These are phyloP conservation scores for Umbelopsis ramanniana DNA, from an alignment of 192 early-diverging fungal genomes.

Conservation along the genomic window DNA sequence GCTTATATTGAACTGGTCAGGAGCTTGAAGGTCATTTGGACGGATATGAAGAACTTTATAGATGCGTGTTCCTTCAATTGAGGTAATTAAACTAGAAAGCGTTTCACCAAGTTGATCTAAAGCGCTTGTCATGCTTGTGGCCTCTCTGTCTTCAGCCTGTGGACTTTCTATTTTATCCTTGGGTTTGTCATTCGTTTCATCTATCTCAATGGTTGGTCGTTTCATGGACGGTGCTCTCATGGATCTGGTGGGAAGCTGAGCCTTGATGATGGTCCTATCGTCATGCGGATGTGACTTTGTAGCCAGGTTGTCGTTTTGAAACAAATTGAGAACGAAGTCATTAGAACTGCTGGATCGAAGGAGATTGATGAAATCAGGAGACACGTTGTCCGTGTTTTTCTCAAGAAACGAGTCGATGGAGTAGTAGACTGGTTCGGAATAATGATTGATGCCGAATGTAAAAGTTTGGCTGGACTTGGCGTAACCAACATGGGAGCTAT, in stretches of 20 bases:
- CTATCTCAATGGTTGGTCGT: slow-evolving; percentile 51
- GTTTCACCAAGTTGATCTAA: slow-evolving; percentile 55
- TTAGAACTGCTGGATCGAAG: slow-evolving; percentile 66
- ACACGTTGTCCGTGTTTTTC: slow-evolving; percentile 58
- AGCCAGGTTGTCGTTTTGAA: slow-evolving; percentile 67
- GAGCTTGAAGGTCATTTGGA: slow-evolving; percentile 57
- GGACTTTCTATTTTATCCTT: not conserved
- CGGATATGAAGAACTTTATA: slow-evolving; percentile 85
- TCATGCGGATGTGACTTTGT: slow-evolving; percentile 76
- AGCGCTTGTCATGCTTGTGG: not conserved
- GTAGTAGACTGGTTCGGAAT: slow-evolving; percentile 61
- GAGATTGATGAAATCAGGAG: slow-evolving; percentile 73
- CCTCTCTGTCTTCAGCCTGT: not conserved
- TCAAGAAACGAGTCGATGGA: slow-evolving; percentile 67
- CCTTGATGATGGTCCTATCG: slow-evolving; percentile 70
- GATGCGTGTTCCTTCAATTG: slow-evolving; percentile 68
- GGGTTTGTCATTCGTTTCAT: slow-evolving; percentile 15
- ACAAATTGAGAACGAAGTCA: slow-evolving; percentile 66
- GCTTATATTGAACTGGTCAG: slow-evolving; percentile 55
- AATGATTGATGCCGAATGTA: slow-evolving; percentile 72
- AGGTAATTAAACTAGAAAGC: slow-evolving; percentile 73
- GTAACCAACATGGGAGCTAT: slow-evolving; percentile 21
- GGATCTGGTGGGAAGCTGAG: slow-evolving; percentile 76
- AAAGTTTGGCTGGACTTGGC: slow-evolving; percentile 34
- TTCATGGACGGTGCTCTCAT: slow-evolving; percentile 72